Evolutionary conservation across 345 rosid species (phyloP), one percentile per base, ranked within the genome.

Genomic region (Streptanthus diversifolius): DNA sequence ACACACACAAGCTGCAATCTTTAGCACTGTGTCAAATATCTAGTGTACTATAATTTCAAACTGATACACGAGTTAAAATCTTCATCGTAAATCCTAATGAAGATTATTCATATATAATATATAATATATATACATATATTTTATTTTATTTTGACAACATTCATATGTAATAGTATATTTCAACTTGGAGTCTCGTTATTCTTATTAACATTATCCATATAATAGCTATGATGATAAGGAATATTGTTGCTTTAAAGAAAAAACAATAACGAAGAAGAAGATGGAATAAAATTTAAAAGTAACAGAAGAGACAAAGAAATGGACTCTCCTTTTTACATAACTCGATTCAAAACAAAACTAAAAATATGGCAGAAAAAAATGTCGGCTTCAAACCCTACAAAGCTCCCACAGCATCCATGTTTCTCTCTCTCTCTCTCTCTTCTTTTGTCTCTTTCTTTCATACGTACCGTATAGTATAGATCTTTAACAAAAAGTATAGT

Each of bases 331-430:
- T 76, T 69, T 44, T 8, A 63, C 68, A 54, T 17, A 62, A 70
- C 79, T 68, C 71, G 75, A 70, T 76, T 69, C 35, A 19, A 54
- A 52, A 44, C n/a, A n/a, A n/a, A n/a, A n/a, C n/a, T n/a, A 63
- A 32, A 13, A 22, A 19, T 8, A 60, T 22, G 25, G 7, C 24
- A 57, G 15, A 36, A 37, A 60, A 54, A 68, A 59, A 60, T 88
- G 95, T 88, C 84, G 72, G 95, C 87, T 81, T 77, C 40, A 73
- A 80, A 71, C 88, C 95, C 88, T 75, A 84, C 97, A 88, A 7
- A 62, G 70, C 41, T 18, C 44, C 30, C 74, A 57, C 90, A 80
- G 90, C 75, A 78, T 73, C 86, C 59, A 70, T 84, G 87, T 84
- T 79, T 78, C 67, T 63, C 81, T 44, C 71, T 41, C 54, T 40